A percentile compares a stretch with the other conserved stretches of the same genome.
Conservation (phyloP, 352 stramenopile genomes). For the Aphanomyces cochlioides region DNA sequence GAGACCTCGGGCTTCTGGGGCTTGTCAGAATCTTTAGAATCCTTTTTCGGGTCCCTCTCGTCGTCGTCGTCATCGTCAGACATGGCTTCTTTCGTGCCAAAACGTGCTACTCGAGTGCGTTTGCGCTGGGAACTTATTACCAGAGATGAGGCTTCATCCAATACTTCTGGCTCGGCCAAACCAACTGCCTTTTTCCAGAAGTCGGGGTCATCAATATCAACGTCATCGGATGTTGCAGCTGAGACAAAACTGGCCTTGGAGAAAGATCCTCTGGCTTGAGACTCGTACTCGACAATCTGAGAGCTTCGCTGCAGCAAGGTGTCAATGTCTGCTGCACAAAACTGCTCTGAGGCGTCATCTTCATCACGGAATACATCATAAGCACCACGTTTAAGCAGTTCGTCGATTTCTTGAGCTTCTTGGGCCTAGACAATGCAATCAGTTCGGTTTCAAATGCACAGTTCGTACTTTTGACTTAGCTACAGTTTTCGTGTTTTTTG, state of each 20-base stretch:
- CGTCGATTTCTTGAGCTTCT: conserved; percentile 88
- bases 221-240: conserved; percentile 84
- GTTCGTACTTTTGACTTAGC: conserved; percentile 52
- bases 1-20: conserved; percentile 42
- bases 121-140: conserved; percentile 78
- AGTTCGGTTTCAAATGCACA: not conserved
- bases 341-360: conserved; percentile 90
- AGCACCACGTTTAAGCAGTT: conserved; percentile 86
- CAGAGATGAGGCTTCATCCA: conserved; percentile 44
- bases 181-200: conserved; percentile 99
- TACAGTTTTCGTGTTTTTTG: conserved; percentile 43
- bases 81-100: conserved; percentile 62
- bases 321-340: conserved; percentile 97
- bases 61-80: conserved; percentile 66
- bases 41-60: conserved; percentile 28
- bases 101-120: conserved; percentile 78
- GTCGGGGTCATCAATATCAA: conserved; percentile 98
- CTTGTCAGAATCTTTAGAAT: conserved; percentile 45
- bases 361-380: conserved; percentile 92
- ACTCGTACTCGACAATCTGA: conserved; percentile 80
- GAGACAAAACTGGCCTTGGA: conserved; percentile 92
- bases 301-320: conserved; percentile 92
- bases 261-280: conserved; percentile 83
- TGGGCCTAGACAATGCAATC: conserved; percentile 38
- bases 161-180: conserved; percentile 62